phyloP scores from a whole-genome alignment of 192 early-diverging fungal species.

The Umbelopsis sp. region DNA sequence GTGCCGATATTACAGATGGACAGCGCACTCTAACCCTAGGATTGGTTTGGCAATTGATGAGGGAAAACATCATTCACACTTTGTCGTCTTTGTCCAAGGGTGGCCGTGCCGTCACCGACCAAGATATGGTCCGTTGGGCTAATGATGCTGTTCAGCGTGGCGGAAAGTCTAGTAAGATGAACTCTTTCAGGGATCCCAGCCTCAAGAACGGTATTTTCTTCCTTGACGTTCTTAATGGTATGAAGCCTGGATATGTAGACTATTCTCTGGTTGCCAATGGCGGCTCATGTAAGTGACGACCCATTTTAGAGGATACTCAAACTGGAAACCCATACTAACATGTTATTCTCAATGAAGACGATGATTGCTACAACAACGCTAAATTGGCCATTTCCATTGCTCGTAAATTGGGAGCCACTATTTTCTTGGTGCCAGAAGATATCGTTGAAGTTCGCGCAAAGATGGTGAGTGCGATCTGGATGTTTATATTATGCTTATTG shows the following conservation, averaged over 20 bases:
- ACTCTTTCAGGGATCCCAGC: constrained; percentile 82
- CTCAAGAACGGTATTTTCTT: constrained; percentile 84
- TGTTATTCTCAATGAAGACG: constrained; percentile 50
- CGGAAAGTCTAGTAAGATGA: constrained; percentile 70
- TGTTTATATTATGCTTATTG: not conserved
- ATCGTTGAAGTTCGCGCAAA: constrained; percentile 97
- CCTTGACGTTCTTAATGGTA: constrained; percentile 90
- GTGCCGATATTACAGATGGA: constrained; percentile 93
- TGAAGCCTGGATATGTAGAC: constrained; percentile 91
- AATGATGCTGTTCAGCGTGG: constrained; percentile 76
- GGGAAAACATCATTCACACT: constrained; percentile 93
- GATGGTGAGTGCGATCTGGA: constrained; percentile 65
- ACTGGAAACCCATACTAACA: not conserved
- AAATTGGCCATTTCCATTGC: constrained; percentile 98
- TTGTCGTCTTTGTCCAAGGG: constrained; percentile 81
- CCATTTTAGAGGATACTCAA: not conserved
- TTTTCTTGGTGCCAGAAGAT: constrained; percentile 98
- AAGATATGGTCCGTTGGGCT: constrained; percentile 95
- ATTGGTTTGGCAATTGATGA: constrained; percentile 99
- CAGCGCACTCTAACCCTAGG: constrained; percentile 87
- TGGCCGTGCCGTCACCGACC: constrained; percentile 86
- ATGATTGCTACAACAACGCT: constrained; percentile 90
- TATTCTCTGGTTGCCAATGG: constrained; percentile 82
- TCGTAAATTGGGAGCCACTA: constrained; percentile 97
- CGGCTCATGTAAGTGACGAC: constrained; percentile 43